Evolutionary conservation across 768 basidiomycete genomes (phyloP).

Genomic region (Rhizopogon sp.): DNA sequence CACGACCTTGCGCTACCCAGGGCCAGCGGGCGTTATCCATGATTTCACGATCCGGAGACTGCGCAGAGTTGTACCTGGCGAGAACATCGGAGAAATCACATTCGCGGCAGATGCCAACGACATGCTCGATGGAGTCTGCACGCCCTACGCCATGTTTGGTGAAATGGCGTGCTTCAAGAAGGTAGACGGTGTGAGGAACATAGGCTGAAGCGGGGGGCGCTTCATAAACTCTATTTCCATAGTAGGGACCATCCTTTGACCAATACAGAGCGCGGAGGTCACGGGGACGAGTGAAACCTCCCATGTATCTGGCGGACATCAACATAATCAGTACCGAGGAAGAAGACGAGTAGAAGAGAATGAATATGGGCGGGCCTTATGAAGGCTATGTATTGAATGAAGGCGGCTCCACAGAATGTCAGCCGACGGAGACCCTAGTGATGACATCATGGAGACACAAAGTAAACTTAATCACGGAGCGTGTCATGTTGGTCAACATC

Average conservation of each 20-base stretch:
- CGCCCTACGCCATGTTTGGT: slow-evolving; percentile 25
- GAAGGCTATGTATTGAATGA: neutral
- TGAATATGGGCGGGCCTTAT: neutral
- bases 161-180: slow-evolving; percentile 31
- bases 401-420: neutral
- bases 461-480: neutral
- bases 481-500: too few relatives aligned
- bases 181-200: slow-evolving; percentile 32
- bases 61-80: slow-evolving; percentile 24
- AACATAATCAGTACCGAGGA: slow-evolving; percentile 8
- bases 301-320: slow-evolving; percentile 27
- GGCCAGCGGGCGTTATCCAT: slow-evolving; percentile 41
- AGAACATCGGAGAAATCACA: slow-evolving; percentile 26
- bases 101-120: slow-evolving; percentile 31
- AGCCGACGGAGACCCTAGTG: too few relatives aligned
- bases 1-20: slow-evolving; percentile 12
- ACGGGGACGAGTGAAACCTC: slow-evolving; percentile 34
- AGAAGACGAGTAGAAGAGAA: neutral
- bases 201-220: slow-evolving; percentile 31
- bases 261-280: slow-evolving; percentile 32
- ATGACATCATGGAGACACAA: neutral
- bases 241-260: slow-evolving; percentile 30
- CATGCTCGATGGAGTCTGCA: slow-evolving; percentile 22
- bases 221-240: slow-evolving; percentile 22
- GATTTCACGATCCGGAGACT: slow-evolving; percentile 9